phyloP scores from a whole-genome alignment of 805 yeast species.

The Kregervanrija fluxuum region DNA sequence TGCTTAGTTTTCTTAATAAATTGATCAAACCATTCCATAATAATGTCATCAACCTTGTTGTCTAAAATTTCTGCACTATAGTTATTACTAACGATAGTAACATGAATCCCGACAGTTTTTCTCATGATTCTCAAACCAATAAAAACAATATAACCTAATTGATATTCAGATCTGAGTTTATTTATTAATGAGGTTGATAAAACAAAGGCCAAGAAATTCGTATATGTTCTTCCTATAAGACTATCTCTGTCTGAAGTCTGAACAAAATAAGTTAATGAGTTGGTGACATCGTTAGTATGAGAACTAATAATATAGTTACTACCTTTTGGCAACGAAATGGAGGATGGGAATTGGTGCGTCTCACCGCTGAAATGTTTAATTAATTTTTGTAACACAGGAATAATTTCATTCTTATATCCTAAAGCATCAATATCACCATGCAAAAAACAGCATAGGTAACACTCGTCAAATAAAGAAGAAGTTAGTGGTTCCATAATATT shows the following conservation, averaged over 20 bases:
- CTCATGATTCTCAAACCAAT: conserved; percentile 48
- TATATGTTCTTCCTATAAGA: conserved; percentile 28
- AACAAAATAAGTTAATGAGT: conserved; percentile 43
- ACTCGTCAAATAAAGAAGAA: conserved; percentile 18
- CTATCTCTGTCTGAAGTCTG: conserved; percentile 48
- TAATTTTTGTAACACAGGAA: conserved; percentile 9
- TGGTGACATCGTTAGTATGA: conserved; percentile 43
- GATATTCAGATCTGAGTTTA: conserved; percentile 47
- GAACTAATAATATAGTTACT: conserved; percentile 28
- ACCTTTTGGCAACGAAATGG: conserved; percentile 32
- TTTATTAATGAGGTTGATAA: conserved; percentile 36
- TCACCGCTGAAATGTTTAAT: conserved; percentile 10
- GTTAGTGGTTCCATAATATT: conserved; percentile 28
- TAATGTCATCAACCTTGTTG: conserved; percentile 39
- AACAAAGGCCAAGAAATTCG: conserved; percentile 40
- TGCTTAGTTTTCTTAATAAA: conserved; percentile 26
- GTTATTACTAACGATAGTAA: conserved; percentile 48
- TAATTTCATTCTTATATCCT: conserved; percentile 3
- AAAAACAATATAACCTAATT: conserved; percentile 56
- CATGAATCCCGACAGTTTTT: conserved; percentile 49
- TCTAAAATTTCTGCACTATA: conserved; percentile 35
- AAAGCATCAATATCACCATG: conserved; percentile 40
- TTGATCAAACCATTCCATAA: conserved; percentile 33
- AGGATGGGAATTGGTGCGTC: conserved; percentile 25
- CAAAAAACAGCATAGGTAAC: conserved; percentile 35